Base-by-base conservation (phyloP, 352 stramenopile species). In the Phytophthora pini region DNA sequence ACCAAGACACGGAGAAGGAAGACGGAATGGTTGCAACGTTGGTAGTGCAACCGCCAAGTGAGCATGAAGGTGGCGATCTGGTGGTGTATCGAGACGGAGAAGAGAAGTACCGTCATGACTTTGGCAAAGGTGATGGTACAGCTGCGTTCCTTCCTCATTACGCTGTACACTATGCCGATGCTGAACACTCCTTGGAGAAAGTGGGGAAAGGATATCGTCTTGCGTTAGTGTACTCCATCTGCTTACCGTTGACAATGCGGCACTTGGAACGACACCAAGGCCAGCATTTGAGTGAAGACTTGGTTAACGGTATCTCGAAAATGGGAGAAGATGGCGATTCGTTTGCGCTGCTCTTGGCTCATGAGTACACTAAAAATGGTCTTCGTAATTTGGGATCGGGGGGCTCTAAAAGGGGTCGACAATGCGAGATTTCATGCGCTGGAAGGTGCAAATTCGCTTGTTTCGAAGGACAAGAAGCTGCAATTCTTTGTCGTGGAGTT, bases 1-100 rank as follows among this genome's bases (percentile, higher is more conserved):
- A 88, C 56, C 68, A 77, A 39, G 74, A 87, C 49, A 87, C 71
- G 31, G 79, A 88, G 17, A 20, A 20, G 17, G 17, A 20, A 20
- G 17, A 20, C 17, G 17, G 17, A 20, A 0, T 20, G 17, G 61
- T 83, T 36, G 76, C 68, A 4, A 86, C 76, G 11, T 54, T 88
- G 5, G 56, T 84, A 41, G 29, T 88, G 0, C 65, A 80, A 22
- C 49, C 77, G 0, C 74, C 79, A 4, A 63, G 57, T 29, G 3
- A 57, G 41, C 70, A 61, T 9, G 41, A 66, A 62, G 65, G 65
- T 15, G 65, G 65, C 5, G 56, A 72, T 41, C 40, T 72, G 46
- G n/a, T 69, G 22, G 55, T 79, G 1, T 64, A 68, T 49, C 46
- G 46, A 48, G 31, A 52, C 24, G 22, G 41, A 4, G 29, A 57